These are phyloP conservation scores for Moringa oleifera DNA, from an alignment of 345 rosid species.

Conservation along the genomic window DNA sequence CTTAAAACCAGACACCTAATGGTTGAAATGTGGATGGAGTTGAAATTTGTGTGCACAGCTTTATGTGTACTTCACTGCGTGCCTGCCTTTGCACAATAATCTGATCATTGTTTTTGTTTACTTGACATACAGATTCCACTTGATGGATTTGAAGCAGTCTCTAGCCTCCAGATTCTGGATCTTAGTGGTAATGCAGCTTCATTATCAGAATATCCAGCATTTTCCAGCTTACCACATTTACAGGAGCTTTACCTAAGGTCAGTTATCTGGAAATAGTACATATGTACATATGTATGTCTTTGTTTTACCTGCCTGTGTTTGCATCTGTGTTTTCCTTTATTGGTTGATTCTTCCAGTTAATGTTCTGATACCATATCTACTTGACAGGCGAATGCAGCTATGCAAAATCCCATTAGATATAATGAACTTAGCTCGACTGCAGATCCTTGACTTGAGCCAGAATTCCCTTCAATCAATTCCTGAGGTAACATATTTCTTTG, in stretches of 20 bases:
- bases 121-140: conserved; percentile 51
- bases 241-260: conserved; percentile 90
- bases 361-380: conserved; percentile 2
- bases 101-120: conserved; percentile 15
- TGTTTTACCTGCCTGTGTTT: background rate
- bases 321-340: background rate
- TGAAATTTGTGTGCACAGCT: conserved; percentile 3
- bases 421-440: conserved; percentile 48
- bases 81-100: conserved; percentile 7
- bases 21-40: background rate
- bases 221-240: conserved; percentile 59
- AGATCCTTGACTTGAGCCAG: conserved; percentile 75
- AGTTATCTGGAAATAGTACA: conserved; percentile 11
- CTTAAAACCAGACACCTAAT: background rate
- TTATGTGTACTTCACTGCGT: background rate
- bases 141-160: conserved; percentile 69
- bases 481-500: conserved; percentile 34
- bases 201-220: conserved; percentile 45
- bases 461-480: conserved; percentile 68
- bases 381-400: conserved; percentile 64
- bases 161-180: conserved; percentile 71
- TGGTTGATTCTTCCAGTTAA: background rate
- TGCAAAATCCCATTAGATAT: conserved; percentile 61
- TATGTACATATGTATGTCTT: no score
- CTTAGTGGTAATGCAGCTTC: conserved; percentile 70